Percentiles rank a stretch among this genome's conserved stretches.
phyloP scores from a whole-genome alignment of 345 rosid species.

The Fremontodendron californicum region DNA sequence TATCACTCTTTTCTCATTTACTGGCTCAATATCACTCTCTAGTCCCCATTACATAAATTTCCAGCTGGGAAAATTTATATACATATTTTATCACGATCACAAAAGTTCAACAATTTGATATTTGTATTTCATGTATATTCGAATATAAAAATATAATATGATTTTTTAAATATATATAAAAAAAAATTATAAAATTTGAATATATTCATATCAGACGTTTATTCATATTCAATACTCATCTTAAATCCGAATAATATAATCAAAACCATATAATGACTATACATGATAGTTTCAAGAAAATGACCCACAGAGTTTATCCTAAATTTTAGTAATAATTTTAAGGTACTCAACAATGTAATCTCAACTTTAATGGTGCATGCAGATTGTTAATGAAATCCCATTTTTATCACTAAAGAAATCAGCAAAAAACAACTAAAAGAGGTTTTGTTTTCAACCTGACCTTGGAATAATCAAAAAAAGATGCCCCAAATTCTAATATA shows the following conservation, averaged over 20 bases:
- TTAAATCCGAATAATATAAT: not conserved
- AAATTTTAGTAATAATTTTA: not conserved
- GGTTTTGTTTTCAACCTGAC: not conserved
- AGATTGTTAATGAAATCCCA: not conserved
- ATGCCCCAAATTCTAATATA: conserved; percentile 6
- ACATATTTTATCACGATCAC: not conserved
- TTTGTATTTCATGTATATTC: not conserved
- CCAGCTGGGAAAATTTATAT: not conserved
- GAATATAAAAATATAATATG: not conserved
- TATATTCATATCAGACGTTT: too few species aligned
- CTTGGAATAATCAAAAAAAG: conserved; percentile 4
- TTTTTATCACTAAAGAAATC: not conserved
- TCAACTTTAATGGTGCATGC: not conserved
- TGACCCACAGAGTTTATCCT: not conserved
- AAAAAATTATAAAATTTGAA: too few species aligned
- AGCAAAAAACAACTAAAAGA: too few species aligned
- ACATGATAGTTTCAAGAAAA: not conserved
- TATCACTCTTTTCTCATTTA: not conserved
- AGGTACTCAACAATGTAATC: not conserved
- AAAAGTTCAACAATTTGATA: not conserved
- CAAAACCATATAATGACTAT: not conserved
- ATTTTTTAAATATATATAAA: too few species aligned
- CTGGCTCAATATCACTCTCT: not conserved
- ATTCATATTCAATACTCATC: too few species aligned
- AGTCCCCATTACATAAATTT: not conserved